Percentiles rank a stretch among this genome's conserved stretches.
These are phyloP conservation scores for Colletotrichum chlorophyti DNA, from an alignment of 2,329 filamentous ascomycete genomes.

Conservation along the genomic window DNA sequence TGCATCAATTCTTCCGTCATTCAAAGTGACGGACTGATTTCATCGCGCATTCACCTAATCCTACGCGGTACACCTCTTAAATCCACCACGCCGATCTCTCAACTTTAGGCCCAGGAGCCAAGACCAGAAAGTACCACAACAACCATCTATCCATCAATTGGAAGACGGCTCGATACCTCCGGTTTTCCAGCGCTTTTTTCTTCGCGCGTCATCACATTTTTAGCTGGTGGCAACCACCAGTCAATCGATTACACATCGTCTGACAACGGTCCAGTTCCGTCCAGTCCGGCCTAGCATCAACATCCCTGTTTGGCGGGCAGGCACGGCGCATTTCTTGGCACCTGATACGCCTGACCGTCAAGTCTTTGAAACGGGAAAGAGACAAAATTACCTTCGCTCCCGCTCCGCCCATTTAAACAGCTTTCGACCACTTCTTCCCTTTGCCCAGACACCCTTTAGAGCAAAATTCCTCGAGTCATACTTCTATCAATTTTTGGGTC, in stretches of 20 bases:
- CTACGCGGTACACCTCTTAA: background rate
- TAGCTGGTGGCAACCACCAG: background rate
- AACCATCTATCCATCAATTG: background rate
- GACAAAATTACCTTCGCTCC: slow-evolving; percentile 10
- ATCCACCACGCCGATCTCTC: background rate
- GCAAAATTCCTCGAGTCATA: background rate
- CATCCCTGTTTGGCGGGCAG: slow-evolving; percentile 15
- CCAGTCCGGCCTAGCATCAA: slow-evolving; percentile 4
- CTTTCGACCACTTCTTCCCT: background rate
- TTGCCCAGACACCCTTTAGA: background rate
- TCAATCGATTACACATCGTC: slow-evolving; percentile 22
- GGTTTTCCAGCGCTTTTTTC: no score
- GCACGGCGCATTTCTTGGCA: slow-evolving; percentile 14
- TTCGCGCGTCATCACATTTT: slow-evolving; percentile 14
- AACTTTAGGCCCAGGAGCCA: no score
- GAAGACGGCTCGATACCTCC: no score
- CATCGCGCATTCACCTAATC: slow-evolving; percentile 6
- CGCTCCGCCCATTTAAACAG: background rate
- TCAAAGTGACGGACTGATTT: slow-evolving; percentile 8
- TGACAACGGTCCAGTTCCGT: slow-evolving; percentile 1
- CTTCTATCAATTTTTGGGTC: background rate
- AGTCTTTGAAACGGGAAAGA: slow-evolving; percentile 20
- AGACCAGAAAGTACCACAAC: background rate
- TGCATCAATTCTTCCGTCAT: background rate
- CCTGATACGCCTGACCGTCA: slow-evolving; percentile 8